These are phyloP conservation scores for Acanthamoeba lenticulata DNA, from an alignment of 208 protist genomes.

Conservation along the genomic window DNA sequence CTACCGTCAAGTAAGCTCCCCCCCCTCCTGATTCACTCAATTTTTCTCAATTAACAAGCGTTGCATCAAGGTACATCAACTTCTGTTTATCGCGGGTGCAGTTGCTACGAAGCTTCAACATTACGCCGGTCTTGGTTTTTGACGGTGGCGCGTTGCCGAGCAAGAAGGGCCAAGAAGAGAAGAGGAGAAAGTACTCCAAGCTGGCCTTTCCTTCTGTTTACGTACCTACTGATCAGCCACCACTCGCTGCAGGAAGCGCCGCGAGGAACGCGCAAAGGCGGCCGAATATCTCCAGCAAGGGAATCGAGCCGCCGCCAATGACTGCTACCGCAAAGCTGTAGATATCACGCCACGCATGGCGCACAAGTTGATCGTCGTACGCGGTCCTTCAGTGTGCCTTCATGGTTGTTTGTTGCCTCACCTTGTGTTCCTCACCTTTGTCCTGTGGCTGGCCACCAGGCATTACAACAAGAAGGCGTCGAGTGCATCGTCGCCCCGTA, in stretches of 20 bases:
- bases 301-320: conserved; percentile 80
- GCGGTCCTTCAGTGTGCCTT: no score
- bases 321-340: conserved; percentile 86
- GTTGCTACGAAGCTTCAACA: conserved; percentile 82
- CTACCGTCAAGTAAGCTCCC: conserved; percentile 57
- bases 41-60: background rate
- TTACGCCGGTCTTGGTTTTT: conserved; percentile 94
- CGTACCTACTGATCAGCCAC: no score
- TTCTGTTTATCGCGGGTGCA: conserved; percentile 86
- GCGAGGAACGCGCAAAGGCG: conserved; percentile 73
- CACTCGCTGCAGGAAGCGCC: conserved; percentile 67
- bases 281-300: conserved; percentile 76
- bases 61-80: conserved; percentile 72
- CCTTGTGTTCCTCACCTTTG: no score
- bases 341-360: conserved; percentile 90
- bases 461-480: conserved; percentile 74
- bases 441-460: conserved; percentile 70
- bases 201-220: no score
- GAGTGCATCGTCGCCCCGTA: conserved; percentile 98
- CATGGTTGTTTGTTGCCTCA: no score
- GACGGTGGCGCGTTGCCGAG: conserved; percentile 90
- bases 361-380: conserved; percentile 86
- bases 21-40: conserved; percentile 30
- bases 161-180: conserved; percentile 89
- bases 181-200: conserved; percentile 81